Evolutionary conservation across 2,329 filamentous ascomycete species (phyloP).

Genomic region (Pezicula neosporulosa): DNA sequence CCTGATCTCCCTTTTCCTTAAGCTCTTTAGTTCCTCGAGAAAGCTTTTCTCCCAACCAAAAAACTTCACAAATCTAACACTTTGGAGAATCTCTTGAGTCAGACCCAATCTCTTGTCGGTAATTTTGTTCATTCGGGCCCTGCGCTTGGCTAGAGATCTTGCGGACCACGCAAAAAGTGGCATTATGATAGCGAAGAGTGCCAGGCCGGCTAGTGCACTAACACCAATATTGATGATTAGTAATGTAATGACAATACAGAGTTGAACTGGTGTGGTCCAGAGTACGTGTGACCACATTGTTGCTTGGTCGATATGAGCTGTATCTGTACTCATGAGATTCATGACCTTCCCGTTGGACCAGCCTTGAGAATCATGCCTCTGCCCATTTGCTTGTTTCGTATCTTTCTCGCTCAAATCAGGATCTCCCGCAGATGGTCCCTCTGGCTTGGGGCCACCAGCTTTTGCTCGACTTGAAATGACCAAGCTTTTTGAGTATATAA

Average conservation of each 20-base stretch:
- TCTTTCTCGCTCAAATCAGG: conserved; percentile 19
- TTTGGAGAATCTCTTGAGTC: conserved; percentile 61
- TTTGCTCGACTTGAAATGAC: conserved; percentile 3
- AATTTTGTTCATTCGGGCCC: conserved; percentile 59
- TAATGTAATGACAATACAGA: conserved; percentile 54
- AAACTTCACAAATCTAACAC: conserved; percentile 64
- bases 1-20: conserved; percentile 54
- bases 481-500: conserved; percentile 2
- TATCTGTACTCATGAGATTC: conserved; percentile 65
- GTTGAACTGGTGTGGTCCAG: conserved; percentile 58
- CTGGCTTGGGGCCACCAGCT: neutral
- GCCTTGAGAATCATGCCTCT: conserved; percentile 45
- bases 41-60: conserved; percentile 66
- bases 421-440: neutral
- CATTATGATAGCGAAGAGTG: conserved; percentile 53
- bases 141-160: conserved; percentile 49
- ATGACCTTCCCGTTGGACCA: conserved; percentile 66
- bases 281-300: conserved; percentile 63
- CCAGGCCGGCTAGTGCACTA: conserved; percentile 61
- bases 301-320: conserved; percentile 61
- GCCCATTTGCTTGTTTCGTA: conserved; percentile 35
- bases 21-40: conserved; percentile 51
- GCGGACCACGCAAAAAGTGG: conserved; percentile 55
- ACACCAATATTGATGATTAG: conserved; percentile 61
- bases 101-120: conserved; percentile 62